Percentiles rank a stretch among this genome's conserved stretches.
Evolutionary conservation across 176 grass and related monocot species (phyloP).

Genomic region (Thalia dealbata): DNA sequence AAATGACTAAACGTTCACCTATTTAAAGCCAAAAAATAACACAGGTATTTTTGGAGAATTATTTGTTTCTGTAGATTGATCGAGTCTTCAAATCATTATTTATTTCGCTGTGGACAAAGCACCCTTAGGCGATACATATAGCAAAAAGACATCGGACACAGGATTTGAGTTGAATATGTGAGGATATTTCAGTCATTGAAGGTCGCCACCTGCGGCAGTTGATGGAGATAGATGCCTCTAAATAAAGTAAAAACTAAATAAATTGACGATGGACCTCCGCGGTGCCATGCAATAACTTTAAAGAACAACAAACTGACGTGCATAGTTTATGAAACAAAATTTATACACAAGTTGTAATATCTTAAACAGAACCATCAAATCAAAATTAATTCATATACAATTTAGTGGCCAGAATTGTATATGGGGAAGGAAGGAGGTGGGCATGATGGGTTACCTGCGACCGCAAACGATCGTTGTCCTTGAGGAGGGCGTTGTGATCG

Average conservation of each 20-base stretch:
- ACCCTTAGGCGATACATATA: background rate
- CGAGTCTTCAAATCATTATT: background rate
- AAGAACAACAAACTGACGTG: too few species aligned
- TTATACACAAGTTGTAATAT: background rate
- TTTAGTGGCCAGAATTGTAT: background rate
- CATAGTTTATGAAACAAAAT: too few species aligned
- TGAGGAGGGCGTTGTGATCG: conserved; percentile 46
- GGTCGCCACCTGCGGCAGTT: background rate
- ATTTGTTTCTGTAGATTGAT: too few species aligned
- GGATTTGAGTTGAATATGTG: background rate
- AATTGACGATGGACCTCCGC: background rate
- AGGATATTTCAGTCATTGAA: background rate
- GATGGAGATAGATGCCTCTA: background rate
- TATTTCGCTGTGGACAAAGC: background rate
- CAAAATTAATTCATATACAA: background rate
- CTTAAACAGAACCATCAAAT: background rate
- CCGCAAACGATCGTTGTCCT: conserved; percentile 63
- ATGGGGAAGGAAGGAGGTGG: background rate
- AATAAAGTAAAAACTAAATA: too few species aligned
- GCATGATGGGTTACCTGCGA: conserved; percentile 33
- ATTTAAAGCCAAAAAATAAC: too few species aligned
- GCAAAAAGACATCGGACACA: background rate
- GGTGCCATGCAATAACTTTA: too few species aligned
- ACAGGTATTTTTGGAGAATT: too few species aligned
- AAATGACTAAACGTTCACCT: too few species aligned